Conservation (phyloP, 2,329 filamentous ascomycete species). For the Didymosphaeria variabile region DNA sequence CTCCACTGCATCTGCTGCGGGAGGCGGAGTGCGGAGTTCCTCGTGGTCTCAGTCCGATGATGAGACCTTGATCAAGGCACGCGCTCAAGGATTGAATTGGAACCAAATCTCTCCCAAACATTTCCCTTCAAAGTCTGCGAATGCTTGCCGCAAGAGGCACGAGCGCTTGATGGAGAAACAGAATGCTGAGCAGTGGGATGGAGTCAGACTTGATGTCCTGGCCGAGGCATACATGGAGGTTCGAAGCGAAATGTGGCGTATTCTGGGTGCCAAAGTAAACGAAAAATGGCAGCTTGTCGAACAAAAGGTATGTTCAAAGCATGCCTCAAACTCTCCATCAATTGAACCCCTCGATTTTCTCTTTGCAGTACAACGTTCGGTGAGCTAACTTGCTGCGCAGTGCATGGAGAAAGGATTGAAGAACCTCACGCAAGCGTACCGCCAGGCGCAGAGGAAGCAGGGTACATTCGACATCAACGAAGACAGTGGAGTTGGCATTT, state of each 20-base stretch:
- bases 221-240: constrained; percentile 81
- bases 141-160: constrained; percentile 89
- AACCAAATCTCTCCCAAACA: constrained; percentile 77
- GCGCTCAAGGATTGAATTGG: constrained; percentile 83
- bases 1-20: constrained; percentile 42
- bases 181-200: constrained; percentile 81
- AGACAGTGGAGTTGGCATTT: constrained; percentile 73
- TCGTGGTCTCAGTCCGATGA: constrained; percentile 79
- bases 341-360: neutral
- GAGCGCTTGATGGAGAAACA: constrained; percentile 81
- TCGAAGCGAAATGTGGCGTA: constrained; percentile 82
- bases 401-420: constrained; percentile 86
- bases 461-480: constrained; percentile 61
- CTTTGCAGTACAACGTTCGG: constrained; percentile 4
- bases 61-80: constrained; percentile 73
- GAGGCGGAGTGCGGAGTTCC: constrained; percentile 48
- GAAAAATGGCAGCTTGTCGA: constrained; percentile 75
- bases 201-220: constrained; percentile 75
- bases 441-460: constrained; percentile 72
- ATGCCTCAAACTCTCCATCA: neutral
- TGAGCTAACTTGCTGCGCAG: constrained; percentile 54
- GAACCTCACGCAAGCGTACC: constrained; percentile 76
- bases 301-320: constrained; percentile 69
- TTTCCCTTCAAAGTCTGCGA: constrained; percentile 79
- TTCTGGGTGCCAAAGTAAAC: constrained; percentile 69